Conservation (phyloP, 2,329 filamentous ascomycete species). For the Cytospora paraplurivora region DNA sequence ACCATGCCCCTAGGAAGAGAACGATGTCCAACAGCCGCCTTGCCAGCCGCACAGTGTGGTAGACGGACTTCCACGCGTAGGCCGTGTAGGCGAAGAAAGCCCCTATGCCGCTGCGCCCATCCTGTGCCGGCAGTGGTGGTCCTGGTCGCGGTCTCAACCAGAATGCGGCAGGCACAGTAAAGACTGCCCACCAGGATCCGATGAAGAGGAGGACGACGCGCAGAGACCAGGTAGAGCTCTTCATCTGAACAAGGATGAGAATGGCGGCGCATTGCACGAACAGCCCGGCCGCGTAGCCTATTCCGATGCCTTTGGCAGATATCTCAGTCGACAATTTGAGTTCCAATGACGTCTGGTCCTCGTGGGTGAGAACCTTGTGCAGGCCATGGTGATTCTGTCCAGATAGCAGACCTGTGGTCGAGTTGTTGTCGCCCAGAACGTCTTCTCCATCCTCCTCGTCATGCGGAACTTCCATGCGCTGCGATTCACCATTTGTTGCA, state of each 20-base stretch:
- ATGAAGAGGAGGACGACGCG: slow-evolving; percentile 85
- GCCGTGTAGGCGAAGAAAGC: slow-evolving; percentile 71
- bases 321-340: slow-evolving; percentile 85
- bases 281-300: slow-evolving; percentile 86
- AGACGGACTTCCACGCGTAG: slow-evolving; percentile 86
- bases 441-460: slow-evolving; percentile 35
- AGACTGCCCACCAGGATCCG: slow-evolving; percentile 89
- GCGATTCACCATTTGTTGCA: slow-evolving; percentile 39
- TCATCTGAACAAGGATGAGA: slow-evolving; percentile 69
- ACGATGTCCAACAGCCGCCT: slow-evolving; percentile 71
- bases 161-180: slow-evolving; percentile 83
- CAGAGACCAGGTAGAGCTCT: slow-evolving; percentile 81
- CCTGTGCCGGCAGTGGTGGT: slow-evolving; percentile 64
- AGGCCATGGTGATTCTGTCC: slow-evolving; percentile 38
- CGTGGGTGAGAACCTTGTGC: slow-evolving; percentile 44
- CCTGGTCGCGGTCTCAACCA: slow-evolving; percentile 89
- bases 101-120: slow-evolving; percentile 42
- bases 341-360: slow-evolving; percentile 63
- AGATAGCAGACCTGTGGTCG: slow-evolving; percentile 51
- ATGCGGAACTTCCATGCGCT: slow-evolving; percentile 38
- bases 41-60: slow-evolving; percentile 76
- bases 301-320: slow-evolving; percentile 89
- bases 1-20: slow-evolving; percentile 86
- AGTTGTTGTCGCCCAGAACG: slow-evolving; percentile 38
- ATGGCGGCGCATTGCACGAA: slow-evolving; percentile 83